Evolutionary conservation across 345 rosid genomes (phyloP), one percentile per base, ranked within the genome.

Genomic region (Geranium brycei): DNA sequence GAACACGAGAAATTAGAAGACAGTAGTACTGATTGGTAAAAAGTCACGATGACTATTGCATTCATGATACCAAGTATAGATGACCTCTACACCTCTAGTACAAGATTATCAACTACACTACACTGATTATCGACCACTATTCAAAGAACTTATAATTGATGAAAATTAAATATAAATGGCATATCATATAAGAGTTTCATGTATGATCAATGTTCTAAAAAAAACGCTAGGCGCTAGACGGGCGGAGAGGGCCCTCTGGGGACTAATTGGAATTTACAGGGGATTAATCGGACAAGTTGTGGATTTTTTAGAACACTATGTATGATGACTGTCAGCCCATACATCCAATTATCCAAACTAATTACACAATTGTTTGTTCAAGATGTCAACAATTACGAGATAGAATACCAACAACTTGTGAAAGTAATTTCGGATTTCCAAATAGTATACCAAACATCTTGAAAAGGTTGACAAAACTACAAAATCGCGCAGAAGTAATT

Each of bases 1-100:
- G 59, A 59, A 35, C 59, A 72, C 23, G 38, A 57, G 61, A 59
- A 65, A 67, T 7, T 53, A 32, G 17, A 56, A 56, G 14, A 12
- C 51, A 56, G 57, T 53, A n/a, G 7, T 19, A 51, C 19, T 23
- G 41, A 57, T 2, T 38, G 32, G 6, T 19, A 66, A 59, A 0
- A 1, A 53, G 31, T 31, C 6, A 57, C 38, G 4, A 13, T 14
- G 6, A 47, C 53, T 13, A 47, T 6, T 47, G 11, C 53, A 47
- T 47, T 47, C 53, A 47, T 13, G 11, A 13, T 47, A 47, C 53
- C 7, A 6, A 47, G 7, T 8, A 11, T 13, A 47, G 15, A 47
- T 3, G 53, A 47, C 15, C 53, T 10, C 15, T 47, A 47, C 13
- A 47, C 14, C 53, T 47, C 53, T 47, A 47, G 3, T 11, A 47